Base-by-base conservation (phyloP, 495 filamentous ascomycete genomes). In the Hapsidospora chrysogenum region DNA sequence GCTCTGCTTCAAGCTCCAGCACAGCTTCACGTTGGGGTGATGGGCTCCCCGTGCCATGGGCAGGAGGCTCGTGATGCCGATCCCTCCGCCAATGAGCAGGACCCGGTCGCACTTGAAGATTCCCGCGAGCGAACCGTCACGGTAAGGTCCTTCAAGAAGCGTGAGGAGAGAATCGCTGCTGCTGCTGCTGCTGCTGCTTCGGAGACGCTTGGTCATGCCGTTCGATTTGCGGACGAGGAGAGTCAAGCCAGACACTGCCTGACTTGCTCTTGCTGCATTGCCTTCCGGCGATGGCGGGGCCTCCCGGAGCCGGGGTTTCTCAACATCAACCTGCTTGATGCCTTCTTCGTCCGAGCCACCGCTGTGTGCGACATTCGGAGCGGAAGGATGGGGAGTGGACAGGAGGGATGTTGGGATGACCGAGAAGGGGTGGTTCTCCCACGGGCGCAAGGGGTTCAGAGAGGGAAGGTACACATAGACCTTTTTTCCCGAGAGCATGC, bases 381-480 rank as follows among this genome's bases (percentile, higher is more conserved):
- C 17, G 17, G 7, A 11, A 15, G 17, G 22, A 3, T 18, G 21
- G 17, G 3, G 21, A 3, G 6, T 11, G 16, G 10, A 16, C 8
- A 55, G 36, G 38, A 52, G 31, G 8, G 47, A 32, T 11, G 50
- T 57, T 14, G 53, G 46, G 0, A 52, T 17, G 0, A 62, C 37
- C 2, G 60, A 65, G 36, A 66, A 68, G 1, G 62, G 64, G 38
- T 68, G 64, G 31, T 61, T 68, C 42, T 66, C 61, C 64, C 64
- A 68, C 0, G 50, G 44, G 8, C 56, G 51, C 19, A 46, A 38
- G 2, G 39, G 44, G 27, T 28, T 48, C 3, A 65, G 34, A 2
- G 54, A 61, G 0, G 61, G 64, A 40, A 65, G 64, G 36, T 60
- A 63, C 8, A 50, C 42, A 33, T 63, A 64, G 2, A 45, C 58